Evolutionary conservation across 495 filamentous ascomycete species (phyloP), one percentile per base, ranked within the genome.

Genomic region (Penicillium bialowiezense): DNA sequence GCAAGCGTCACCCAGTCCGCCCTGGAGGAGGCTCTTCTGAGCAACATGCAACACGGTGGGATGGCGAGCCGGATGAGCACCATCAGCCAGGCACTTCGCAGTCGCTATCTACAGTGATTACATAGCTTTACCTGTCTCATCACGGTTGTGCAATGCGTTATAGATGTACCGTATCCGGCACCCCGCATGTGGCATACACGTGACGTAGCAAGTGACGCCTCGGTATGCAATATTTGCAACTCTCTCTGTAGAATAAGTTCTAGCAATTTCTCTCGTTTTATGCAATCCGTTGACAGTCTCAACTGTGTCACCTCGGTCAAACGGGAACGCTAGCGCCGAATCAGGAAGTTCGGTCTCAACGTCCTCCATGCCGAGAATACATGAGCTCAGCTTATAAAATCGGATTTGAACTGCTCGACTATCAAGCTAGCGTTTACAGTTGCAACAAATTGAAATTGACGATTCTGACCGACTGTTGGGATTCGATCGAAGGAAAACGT

Each of bases 1-100:
- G 82, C 92, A 7, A 95, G 90, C 38, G 89, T 98, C 18, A 96
- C 92, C 13, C 90, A 96, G 61, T 92, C 88, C 13, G 92, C 91
- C 0, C 75, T 98, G 38, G 93, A 98, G 63, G 93, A 97, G 56
- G 90, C 88, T n/a, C 73, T 96, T 20, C 75, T 91, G 34, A 96
- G 91, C 62, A 87, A 91, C 46, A 95, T 98, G 84, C 88, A 92
- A 59, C 83, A 89, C 53, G 78, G 78, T 5, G 80, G 86, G 8
- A 82, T 89, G 79, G 88, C 86, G n/a, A 95, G 90, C 59, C 79
- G 90, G 51, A 91, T 96, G 79, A 92, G 90, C 60, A 88, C 82
- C 6, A 80, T 97, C 41, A 87, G 88, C 54, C 85, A 89, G 61
- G 80, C 79, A 14, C 55, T 83, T 23, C 72, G 80, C 24, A 79